phyloP scores from a whole-genome alignment of 164 flowering plant species.

The Dillenia turbinata region DNA sequence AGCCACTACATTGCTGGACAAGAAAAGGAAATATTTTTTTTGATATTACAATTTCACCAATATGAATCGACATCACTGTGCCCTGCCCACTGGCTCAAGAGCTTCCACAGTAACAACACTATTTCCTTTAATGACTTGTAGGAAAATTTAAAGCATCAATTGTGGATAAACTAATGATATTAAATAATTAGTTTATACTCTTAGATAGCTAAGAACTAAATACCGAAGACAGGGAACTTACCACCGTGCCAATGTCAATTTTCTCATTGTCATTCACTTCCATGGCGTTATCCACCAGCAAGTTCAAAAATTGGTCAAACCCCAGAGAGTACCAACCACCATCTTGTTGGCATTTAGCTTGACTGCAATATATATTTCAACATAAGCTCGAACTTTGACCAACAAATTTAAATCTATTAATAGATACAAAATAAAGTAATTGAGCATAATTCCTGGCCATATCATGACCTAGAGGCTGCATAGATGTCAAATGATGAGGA shows the following conservation, averaged over 20 bases:
- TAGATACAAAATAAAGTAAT: too few species aligned
- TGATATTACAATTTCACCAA: too few species aligned
- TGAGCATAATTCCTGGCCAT: too few species aligned
- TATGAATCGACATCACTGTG: too few species aligned
- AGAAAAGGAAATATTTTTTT: too few species aligned
- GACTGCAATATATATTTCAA: constrained; percentile 35
- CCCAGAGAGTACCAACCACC: constrained; percentile 67
- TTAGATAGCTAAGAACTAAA: background rate
- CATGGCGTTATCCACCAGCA: constrained; percentile 68
- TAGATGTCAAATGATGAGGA: too few species aligned
- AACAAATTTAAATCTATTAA: background rate
- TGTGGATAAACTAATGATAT: background rate
- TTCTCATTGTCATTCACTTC: constrained; percentile 63
- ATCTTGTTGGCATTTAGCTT: constrained; percentile 73
- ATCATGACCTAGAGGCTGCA: too few species aligned
- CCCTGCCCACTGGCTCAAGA: too few species aligned
- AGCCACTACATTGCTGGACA: too few species aligned
- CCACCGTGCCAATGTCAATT: constrained; percentile 84
- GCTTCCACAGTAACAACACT: too few species aligned
- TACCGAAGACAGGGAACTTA: constrained; percentile 15
- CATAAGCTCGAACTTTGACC: background rate
- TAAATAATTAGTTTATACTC: background rate
- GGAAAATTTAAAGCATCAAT: background rate
- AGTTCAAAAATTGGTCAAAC: constrained; percentile 81
- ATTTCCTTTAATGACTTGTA: constrained; percentile 39